A percentile compares a stretch with the other conserved stretches of the same genome.
These are phyloP conservation scores for Ganoderma lingzhi DNA, from an alignment of 1,284 basidiomycete species.

Conservation along the genomic window DNA sequence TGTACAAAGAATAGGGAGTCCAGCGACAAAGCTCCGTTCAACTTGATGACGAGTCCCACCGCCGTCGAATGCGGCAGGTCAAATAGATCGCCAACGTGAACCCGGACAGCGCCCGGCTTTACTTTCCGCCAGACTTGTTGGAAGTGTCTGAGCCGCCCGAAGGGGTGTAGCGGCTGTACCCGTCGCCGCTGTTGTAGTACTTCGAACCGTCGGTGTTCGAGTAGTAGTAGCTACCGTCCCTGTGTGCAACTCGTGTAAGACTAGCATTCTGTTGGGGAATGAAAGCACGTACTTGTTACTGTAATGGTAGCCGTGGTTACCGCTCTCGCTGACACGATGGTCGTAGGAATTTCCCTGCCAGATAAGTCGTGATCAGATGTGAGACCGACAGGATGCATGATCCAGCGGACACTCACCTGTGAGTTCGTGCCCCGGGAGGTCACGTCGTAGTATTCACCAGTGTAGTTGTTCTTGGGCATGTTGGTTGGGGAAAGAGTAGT, in stretches of 20 bases:
- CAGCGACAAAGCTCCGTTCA: not conserved
- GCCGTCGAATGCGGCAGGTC: not conserved
- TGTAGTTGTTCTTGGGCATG: slow-evolving; percentile 10
- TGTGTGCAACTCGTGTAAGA: not conserved
- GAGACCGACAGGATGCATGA: not conserved
- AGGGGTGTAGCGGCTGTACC: slow-evolving; percentile 14
- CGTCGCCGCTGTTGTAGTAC: slow-evolving; percentile 17
- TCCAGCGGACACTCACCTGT: not conserved
- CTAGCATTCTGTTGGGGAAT: not conserved
- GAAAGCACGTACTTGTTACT: slow-evolving; percentile 13
- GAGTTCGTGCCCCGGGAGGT: slow-evolving; percentile 15
- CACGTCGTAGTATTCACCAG: slow-evolving; percentile 4
- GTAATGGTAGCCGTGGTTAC: slow-evolving; percentile 17
- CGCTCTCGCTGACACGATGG: slow-evolving; percentile 17
- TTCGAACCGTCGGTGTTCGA: slow-evolving; percentile 13
- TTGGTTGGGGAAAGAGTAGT: not conserved
- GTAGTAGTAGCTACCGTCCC: slow-evolving; percentile 20
- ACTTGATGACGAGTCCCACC: not conserved
- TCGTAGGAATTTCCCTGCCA: slow-evolving; percentile 17
- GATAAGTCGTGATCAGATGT: not conserved
- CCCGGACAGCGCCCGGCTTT: not conserved
- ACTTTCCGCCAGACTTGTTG: not conserved
- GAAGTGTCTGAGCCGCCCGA: not conserved
- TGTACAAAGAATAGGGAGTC: not conserved
- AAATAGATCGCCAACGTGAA: not conserved